These are phyloP conservation scores for Rhododendron molle DNA, from an alignment of 148 eudicot species.

Conservation along the genomic window DNA sequence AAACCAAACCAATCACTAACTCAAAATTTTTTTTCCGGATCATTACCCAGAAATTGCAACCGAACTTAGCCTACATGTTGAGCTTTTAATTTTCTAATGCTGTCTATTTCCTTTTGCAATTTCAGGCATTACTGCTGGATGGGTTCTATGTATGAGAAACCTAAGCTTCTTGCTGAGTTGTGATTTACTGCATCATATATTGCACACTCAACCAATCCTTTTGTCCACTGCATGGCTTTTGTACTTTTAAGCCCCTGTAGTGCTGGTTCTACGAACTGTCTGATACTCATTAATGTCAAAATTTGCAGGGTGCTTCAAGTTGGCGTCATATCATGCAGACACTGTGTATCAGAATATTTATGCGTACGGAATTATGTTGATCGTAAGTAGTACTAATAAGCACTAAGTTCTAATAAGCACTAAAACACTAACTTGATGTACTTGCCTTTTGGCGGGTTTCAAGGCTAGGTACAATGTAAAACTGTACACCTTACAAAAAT, in stretches of 20 bases:
- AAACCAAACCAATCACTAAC: too few species aligned
- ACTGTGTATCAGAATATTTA: conserved; percentile 70
- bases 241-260: neutral
- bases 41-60: too few species aligned
- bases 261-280: neutral
- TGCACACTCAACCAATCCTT: neutral
- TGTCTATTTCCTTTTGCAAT: conserved; percentile 15
- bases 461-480: neutral
- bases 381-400: conserved; percentile 61
- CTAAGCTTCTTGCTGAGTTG: conserved; percentile 40
- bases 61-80: too few species aligned
- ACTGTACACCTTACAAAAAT: neutral
- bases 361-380: conserved; percentile 74
- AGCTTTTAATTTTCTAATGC: too few species aligned
- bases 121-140: conserved; percentile 78
- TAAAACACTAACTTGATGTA: conserved; percentile 4
- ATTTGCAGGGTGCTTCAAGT: conserved; percentile 73
- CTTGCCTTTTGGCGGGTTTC: neutral
- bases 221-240: neutral
- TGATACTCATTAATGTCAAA: conserved; percentile 7
- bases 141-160: conserved; percentile 62
- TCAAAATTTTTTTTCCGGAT: too few species aligned
- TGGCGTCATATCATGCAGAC: conserved; percentile 58
- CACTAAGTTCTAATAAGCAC: too few species aligned
- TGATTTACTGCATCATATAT: neutral